Evolutionary conservation across 805 yeast genomes (phyloP), one percentile per base, ranked within the genome.

Genomic region (Teunomyces tritomae): DNA sequence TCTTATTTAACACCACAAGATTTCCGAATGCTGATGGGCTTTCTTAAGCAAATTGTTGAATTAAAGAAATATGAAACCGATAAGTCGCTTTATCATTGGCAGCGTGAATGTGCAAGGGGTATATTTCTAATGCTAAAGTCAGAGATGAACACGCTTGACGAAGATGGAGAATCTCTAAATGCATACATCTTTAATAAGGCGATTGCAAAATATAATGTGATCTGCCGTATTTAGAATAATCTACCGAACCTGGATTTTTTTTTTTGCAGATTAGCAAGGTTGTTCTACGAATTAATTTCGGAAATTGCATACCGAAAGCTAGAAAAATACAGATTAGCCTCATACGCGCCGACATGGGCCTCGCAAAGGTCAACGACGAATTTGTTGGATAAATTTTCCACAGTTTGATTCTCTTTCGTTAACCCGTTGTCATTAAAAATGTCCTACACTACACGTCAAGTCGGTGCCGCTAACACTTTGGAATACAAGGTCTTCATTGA

Each of bases 401-500:
- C 28, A 26, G 13, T 24, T 20, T 20, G 14, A 10, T 24, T 24
- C 40, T 37, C 14, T 8, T 17, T 24, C n/a, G 39, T 36, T 17
- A 20, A 35, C 11, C 17, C 27, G 40, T n/a, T 24, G 17, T 37
- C 40, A 26, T n/a, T 37, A 41, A 49, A 14, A 9, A 86, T 87
- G 92, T 71, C 82, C 56, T 92, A 86, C 84, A 73, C 92, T 51
- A 79, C 94, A 55, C 96, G 97, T 79, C 91, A 87, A 76, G 76
- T 91, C 64, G 99, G 96, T 65, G 95, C 97, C 58, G 89, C 94
- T 67, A 84, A 91, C 88, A 87, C 98, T 55, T 80, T 89, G 62
- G 98, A 92, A 64, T 87, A 84, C 88, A 88, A 84, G 72, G 92
- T 88, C 59, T 94, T 64, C 84, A 76, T 92, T 58, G 97, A 91